A percentile compares a stretch with the other conserved stretches of the same genome.
Evolutionary conservation across 2,329 filamentous ascomycete genomes (phyloP).

Genomic region (Fusarium pininemorale): DNA sequence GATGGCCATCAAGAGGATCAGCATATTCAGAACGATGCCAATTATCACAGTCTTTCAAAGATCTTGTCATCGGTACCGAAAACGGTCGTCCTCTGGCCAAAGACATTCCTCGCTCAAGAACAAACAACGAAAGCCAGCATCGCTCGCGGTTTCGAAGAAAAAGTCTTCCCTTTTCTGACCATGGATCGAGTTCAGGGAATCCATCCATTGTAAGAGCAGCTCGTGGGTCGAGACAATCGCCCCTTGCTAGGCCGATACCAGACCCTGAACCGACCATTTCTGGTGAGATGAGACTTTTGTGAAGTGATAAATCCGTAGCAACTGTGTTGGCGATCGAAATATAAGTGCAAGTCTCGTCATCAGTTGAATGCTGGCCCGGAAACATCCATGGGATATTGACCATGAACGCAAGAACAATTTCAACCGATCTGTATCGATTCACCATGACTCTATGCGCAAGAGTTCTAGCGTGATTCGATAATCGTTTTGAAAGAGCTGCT

Average conservation of each 20-base stretch:
- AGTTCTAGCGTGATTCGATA: constrained; percentile 70
- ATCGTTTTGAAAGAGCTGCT: constrained; percentile 69
- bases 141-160: constrained; percentile 72
- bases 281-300: constrained; percentile 72
- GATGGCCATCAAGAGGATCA: constrained; percentile 74
- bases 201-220: constrained; percentile 74
- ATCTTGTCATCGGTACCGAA: constrained; percentile 71
- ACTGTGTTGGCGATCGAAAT: constrained; percentile 75
- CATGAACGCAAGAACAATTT: constrained; percentile 80
- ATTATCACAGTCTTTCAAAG: constrained; percentile 72
- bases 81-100: constrained; percentile 75
- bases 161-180: constrained; percentile 67
- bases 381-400: constrained; percentile 81
- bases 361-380: constrained; percentile 71
- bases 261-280: constrained; percentile 55
- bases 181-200: constrained; percentile 69
- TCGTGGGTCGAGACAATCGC: constrained; percentile 74
- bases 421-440: constrained; percentile 72
- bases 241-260: constrained; percentile 62
- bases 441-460: constrained; percentile 70
- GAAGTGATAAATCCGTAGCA: constrained; percentile 73
- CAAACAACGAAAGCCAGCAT: constrained; percentile 76
- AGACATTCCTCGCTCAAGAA: constrained; percentile 76
- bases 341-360: constrained; percentile 78
- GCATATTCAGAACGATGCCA: constrained; percentile 73